These are phyloP conservation scores for Protomyces inundatus DNA, from an alignment of 1,139 yeast genomes.

Conservation along the genomic window DNA sequence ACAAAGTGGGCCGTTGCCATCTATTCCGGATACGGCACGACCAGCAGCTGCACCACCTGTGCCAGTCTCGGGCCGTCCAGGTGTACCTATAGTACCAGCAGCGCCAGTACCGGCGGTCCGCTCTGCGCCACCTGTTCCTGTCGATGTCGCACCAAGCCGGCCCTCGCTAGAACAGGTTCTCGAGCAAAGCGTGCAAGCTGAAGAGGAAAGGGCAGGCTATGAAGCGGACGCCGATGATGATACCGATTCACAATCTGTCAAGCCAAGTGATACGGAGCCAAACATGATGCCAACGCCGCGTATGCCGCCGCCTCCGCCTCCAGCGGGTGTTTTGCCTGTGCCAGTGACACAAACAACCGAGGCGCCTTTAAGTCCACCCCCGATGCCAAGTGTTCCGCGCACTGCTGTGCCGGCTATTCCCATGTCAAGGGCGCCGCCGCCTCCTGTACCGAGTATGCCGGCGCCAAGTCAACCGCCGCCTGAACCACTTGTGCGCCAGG, in stretches of 20 bases:
- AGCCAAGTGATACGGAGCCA: neutral
- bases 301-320: constrained; percentile 31
- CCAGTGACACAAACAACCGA: too few relatives aligned
- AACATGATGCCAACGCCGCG: constrained; percentile 30
- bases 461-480: too few relatives aligned
- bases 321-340: neutral
- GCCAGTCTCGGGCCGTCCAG: constrained; percentile 4
- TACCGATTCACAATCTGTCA: neutral
- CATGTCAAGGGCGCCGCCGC: too few relatives aligned
- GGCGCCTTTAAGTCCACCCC: too few relatives aligned
- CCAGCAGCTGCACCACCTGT: constrained; percentile 1
- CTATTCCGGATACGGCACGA: neutral
- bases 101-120: constrained; percentile 31
- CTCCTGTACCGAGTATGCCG: too few relatives aligned
- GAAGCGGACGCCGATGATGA: constrained; percentile 27
- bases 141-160: neutral
- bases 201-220: constrained; percentile 21
- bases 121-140: constrained; percentile 24
- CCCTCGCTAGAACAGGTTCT: neutral
- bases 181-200: neutral
- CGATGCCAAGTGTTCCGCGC: too few relatives aligned
- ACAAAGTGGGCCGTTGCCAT: neutral
- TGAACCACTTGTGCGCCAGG: too few relatives aligned
- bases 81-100: constrained; percentile 33
- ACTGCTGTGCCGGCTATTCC: too few relatives aligned